These are phyloP conservation scores for Cavenderia fasciculata DNA, from an alignment of 78 protist species.

Conservation along the genomic window DNA sequence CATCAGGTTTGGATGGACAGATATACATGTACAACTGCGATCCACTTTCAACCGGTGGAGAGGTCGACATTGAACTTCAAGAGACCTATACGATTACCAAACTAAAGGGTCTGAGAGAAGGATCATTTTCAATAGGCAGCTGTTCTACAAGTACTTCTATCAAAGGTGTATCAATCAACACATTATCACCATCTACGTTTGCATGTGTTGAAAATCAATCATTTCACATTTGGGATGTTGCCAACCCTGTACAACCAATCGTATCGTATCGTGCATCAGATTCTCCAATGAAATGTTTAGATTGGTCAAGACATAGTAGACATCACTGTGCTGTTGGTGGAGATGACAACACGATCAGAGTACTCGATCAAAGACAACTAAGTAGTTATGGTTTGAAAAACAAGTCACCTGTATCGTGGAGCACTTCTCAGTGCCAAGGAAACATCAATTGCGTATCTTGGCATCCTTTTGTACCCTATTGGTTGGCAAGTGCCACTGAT, in stretches of 20 bases:
- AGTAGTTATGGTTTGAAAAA: neutral
- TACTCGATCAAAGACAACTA: constrained; percentile 36
- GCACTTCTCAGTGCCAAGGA: neutral
- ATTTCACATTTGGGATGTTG: constrained; percentile 64
- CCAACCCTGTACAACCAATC: constrained; percentile 54
- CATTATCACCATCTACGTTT: neutral
- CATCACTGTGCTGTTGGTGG: constrained; percentile 40
- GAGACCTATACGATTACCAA: constrained; percentile 54
- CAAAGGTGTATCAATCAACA: constrained; percentile 7
- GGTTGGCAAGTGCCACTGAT: constrained; percentile 44
- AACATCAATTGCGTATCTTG: constrained; percentile 10
- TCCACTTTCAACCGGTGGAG: neutral
- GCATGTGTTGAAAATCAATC: constrained; percentile 48
- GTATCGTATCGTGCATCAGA: constrained; percentile 41
- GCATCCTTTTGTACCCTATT: constrained; percentile 75
- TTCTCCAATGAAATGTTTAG: neutral
- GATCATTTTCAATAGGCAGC: constrained; percentile 5
- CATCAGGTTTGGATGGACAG: constrained; percentile 60
- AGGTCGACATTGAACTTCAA: constrained; percentile 6
- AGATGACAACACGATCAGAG: neutral
- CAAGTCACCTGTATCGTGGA: constrained; percentile 47
- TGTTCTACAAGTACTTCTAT: constrained; percentile 13
- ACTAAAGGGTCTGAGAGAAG: constrained; percentile 36
- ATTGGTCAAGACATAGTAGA: constrained; percentile 58
- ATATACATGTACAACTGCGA: constrained; percentile 39